These are phyloP conservation scores for Nymphaea thermarum DNA, from an alignment of 164 flowering plant genomes.

Conservation along the genomic window DNA sequence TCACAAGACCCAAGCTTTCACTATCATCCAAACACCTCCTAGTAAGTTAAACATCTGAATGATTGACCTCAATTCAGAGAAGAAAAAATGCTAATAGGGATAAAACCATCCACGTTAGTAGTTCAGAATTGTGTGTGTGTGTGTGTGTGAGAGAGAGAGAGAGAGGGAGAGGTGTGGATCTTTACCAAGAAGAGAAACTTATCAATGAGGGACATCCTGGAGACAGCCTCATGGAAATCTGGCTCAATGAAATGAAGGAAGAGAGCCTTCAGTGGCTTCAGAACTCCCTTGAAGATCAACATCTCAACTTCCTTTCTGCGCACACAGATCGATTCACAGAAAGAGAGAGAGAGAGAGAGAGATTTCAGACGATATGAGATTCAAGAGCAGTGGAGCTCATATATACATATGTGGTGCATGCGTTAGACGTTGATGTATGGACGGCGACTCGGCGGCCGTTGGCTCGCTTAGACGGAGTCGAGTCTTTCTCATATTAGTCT, in stretches of 20 bases:
- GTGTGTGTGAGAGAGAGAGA: too few relatives aligned
- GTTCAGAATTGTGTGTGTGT: too few relatives aligned
- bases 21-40: neutral
- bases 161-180: neutral
- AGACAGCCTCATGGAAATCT: conserved; percentile 25
- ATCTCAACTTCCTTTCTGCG: neutral
- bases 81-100: neutral
- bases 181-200: conserved; percentile 24
- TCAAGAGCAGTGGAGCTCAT: too few relatives aligned
- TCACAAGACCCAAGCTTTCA: neutral
- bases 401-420: too few relatives aligned
- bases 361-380: too few relatives aligned
- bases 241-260: conserved; percentile 14
- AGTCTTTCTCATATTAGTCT: too few relatives aligned
- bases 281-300: neutral
- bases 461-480: too few relatives aligned
- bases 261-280: neutral
- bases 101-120: neutral
- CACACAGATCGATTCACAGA: too few relatives aligned
- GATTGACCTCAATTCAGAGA: neutral
- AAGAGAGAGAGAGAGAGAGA: too few relatives aligned
- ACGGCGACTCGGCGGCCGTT: too few relatives aligned
- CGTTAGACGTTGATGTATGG: too few relatives aligned
- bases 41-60: neutral
- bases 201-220: conserved; percentile 24